Evolutionary conservation across 768 basidiomycete species (phyloP).

Genomic region (Dictyophora rubrovolvata): DNA sequence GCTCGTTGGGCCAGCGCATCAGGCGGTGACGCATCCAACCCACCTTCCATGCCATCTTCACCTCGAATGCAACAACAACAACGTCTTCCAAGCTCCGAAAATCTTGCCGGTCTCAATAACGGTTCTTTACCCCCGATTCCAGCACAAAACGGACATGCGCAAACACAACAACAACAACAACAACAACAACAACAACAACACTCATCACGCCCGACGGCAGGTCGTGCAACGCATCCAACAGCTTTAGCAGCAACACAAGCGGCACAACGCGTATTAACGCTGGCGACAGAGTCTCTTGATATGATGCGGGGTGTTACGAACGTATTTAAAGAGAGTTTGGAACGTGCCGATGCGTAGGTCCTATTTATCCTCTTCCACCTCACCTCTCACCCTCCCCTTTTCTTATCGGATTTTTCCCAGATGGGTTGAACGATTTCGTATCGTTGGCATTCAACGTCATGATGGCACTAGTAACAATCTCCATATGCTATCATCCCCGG

Average conservation of each 20-base stretch:
- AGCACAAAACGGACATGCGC: not conserved
- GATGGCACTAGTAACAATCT: not conserved
- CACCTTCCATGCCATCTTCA: conserved; percentile 1
- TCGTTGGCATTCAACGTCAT: conserved; percentile 65
- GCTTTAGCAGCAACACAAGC: conserved; percentile 57
- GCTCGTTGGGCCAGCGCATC: conserved; percentile 59
- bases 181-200: too few relatives aligned
- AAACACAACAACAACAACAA: too few relatives aligned
- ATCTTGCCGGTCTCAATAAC: not conserved
- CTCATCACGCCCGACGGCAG: conserved; percentile 4
- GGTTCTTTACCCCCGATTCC: not conserved
- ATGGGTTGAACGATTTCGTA: conserved; percentile 75
- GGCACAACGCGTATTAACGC: conserved; percentile 69
- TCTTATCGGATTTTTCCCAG: conserved; percentile 25
- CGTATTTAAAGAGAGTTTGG: conserved; percentile 80
- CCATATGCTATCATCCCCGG: not conserved
- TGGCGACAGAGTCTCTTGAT: conserved; percentile 86
- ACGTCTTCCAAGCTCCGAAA: not conserved
- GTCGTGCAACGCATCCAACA: conserved; percentile 21
- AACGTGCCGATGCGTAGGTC: conserved; percentile 74
- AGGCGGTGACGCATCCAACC: conserved; percentile 3
- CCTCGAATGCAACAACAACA: not conserved
- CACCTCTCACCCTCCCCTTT: conserved; percentile 11
- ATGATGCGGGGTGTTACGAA: conserved; percentile 86
- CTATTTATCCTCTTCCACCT: conserved; percentile 1